phyloP scores from a whole-genome alignment of 2,329 filamentous ascomycete species.

The Colletotrichum phormii region DNA sequence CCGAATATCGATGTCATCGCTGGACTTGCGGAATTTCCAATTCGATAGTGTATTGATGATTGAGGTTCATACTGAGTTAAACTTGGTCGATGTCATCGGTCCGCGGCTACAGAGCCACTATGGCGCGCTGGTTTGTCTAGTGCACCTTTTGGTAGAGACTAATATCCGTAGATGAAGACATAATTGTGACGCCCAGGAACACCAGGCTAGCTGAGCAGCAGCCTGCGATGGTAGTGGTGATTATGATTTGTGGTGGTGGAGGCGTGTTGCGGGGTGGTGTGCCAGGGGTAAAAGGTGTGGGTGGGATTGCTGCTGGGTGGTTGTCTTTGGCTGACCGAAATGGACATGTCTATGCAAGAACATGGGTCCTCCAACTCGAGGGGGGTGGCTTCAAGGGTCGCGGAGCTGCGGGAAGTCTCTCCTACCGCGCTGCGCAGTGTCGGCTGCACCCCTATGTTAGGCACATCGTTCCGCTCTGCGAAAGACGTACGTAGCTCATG shows the following conservation, averaged over 20 bases:
- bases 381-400: conserved; percentile 23
- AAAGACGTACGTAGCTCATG: conserved; percentile 7
- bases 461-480: conserved; percentile 11
- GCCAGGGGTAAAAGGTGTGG: conserved; percentile 13
- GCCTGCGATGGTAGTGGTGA: not conserved
- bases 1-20: not conserved
- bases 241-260: not conserved
- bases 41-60: not conserved
- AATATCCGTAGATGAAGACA: not conserved
- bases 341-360: conserved; percentile 16
- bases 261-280: conserved; percentile 25
- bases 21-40: not conserved
- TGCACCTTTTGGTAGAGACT: not conserved
- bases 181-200: not conserved
- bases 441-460: conserved; percentile 28
- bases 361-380: conserved; percentile 8
- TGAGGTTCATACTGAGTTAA: not conserved
- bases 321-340: conserved; percentile 9
- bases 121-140: not conserved
- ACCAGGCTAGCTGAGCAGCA: too few relatives aligned
- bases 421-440: conserved; percentile 22
- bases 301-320: not conserved
- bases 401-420: conserved; percentile 31
- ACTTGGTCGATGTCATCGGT: not conserved
- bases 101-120: not conserved